phyloP scores from a whole-genome alignment of 2,329 filamentous ascomycete species.

The Mycogone perniciosa region DNA sequence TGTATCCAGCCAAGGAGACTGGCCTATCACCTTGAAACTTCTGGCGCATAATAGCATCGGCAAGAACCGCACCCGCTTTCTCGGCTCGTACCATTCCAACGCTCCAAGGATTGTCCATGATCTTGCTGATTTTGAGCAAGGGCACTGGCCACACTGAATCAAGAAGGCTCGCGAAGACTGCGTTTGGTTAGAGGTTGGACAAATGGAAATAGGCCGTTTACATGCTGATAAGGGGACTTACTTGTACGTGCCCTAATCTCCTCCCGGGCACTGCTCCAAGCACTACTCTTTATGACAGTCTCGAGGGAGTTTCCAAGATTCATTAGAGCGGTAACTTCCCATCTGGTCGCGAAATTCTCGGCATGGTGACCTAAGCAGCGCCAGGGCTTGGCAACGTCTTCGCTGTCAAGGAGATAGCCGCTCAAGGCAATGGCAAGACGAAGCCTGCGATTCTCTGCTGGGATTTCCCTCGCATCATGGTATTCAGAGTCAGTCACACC shows the following conservation, averaged over 20 bases:
- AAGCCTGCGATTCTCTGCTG: constrained; percentile 58
- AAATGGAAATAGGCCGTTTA: not conserved
- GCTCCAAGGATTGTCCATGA: constrained; percentile 78
- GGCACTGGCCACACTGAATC: constrained; percentile 55
- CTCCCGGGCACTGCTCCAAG: constrained; percentile 65
- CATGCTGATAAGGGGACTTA: constrained; percentile 26
- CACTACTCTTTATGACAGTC: constrained; percentile 68
- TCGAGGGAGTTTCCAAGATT: constrained; percentile 74
- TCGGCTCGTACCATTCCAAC: constrained; percentile 70
- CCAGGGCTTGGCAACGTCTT: constrained; percentile 69
- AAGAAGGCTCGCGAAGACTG: constrained; percentile 51
- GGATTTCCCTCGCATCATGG: constrained; percentile 44
- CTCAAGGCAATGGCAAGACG: constrained; percentile 77
- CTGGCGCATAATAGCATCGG: constrained; percentile 69
- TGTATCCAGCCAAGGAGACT: constrained; percentile 75
- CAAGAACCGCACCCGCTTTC: constrained; percentile 64
- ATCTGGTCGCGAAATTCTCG: constrained; percentile 78
- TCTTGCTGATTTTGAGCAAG: constrained; percentile 61
- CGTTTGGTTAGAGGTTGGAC: not conserved
- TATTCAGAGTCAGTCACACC: constrained; percentile 35
- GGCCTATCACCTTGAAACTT: constrained; percentile 77
- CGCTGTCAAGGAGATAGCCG: constrained; percentile 71
- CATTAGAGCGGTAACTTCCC: constrained; percentile 71
- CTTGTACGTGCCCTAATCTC: constrained; percentile 42
- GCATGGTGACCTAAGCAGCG: constrained; percentile 62